A percentile compares a stretch with the other conserved stretches of the same genome.
Conservation (phyloP, 2,329 filamentous ascomycete species). For the Fusarium temperatum region DNA sequence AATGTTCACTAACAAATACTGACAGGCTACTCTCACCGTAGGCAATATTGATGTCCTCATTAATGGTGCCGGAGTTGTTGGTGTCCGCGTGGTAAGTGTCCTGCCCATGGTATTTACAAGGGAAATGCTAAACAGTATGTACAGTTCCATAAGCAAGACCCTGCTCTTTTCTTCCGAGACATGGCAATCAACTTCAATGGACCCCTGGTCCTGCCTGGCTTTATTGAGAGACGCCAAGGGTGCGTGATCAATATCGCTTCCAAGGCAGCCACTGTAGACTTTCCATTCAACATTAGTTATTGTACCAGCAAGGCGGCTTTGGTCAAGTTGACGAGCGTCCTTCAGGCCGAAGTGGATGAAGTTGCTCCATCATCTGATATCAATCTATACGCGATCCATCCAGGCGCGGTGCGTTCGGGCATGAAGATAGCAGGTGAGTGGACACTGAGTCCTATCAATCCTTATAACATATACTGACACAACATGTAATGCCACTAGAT, state of each 20-base stretch:
- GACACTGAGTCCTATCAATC: fast-evolving
- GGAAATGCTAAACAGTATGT: fast-evolving
- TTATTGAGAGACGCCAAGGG: neutral
- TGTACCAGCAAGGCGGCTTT: neutral
- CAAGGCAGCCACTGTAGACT: neutral
- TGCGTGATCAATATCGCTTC: neutral
- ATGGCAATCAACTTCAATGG: neutral
- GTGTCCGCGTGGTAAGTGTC: neutral
- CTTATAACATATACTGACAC: fast-evolving
- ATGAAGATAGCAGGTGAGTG: neutral
- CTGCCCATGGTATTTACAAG: too few relatives aligned
- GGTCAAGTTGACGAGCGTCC: neutral
- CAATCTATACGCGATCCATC: neutral
- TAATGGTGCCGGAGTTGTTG: neutral
- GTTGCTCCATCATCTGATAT: neutral
- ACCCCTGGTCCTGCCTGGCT: neutral
- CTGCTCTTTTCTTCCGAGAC: neutral
- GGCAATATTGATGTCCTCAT: fast-evolving
- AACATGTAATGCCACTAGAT: fast-evolving
- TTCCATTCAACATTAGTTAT: neutral
- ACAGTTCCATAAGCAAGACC: neutral
- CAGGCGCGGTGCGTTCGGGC: neutral
- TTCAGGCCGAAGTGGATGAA: neutral
- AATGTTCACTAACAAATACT: fast-evolving
- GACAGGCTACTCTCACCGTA: fast-evolving